Percentiles rank a stretch among this genome's conserved stretches.
Evolutionary conservation across 1,284 basidiomycete genomes (phyloP).

Genomic region (Pterulicium gracile): DNA sequence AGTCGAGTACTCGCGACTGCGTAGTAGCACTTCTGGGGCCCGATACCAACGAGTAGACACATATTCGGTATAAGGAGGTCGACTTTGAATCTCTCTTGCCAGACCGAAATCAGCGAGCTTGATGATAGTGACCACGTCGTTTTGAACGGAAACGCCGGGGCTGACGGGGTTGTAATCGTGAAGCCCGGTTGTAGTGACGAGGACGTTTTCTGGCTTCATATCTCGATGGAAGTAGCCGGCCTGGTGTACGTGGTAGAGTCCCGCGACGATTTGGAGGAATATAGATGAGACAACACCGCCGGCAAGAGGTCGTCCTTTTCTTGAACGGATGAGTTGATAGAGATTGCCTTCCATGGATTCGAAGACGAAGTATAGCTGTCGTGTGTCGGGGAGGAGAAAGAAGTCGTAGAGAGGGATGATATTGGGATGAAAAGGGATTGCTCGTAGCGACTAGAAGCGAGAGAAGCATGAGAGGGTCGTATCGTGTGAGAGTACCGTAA

Average conservation of each 20-base stretch:
- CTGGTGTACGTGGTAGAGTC: conserved; percentile 87
- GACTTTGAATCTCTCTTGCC: conserved; percentile 81
- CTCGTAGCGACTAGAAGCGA: conserved; percentile 73
- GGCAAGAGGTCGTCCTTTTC: conserved; percentile 89
- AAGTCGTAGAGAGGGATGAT: conserved; percentile 99
- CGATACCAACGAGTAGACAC: conserved; percentile 99
- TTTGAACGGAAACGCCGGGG: conserved; percentile 61
- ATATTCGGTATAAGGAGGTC: conserved; percentile 96
- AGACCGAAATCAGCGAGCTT: conserved; percentile 99
- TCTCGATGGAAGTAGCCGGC: conserved; percentile 98
- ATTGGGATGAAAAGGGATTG: conserved; percentile 91
- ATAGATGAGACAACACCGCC: conserved; percentile 93
- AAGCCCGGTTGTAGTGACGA: conserved; percentile 97
- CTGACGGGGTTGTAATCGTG: conserved; percentile 86
- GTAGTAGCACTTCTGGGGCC: conserved; percentile 91
- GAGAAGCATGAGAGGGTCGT: conserved; percentile 9
- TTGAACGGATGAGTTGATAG: conserved; percentile 97
- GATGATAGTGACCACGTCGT: conserved; percentile 94
- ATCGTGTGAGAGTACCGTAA: conserved; percentile 5
- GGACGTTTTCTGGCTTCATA: conserved; percentile 99
- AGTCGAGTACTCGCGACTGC: conserved; percentile 87
- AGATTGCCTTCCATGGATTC: conserved; percentile 99
- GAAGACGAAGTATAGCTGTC: conserved; percentile 98
- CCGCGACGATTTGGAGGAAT: conserved; percentile 86
- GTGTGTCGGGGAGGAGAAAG: conserved; percentile 87